Base-by-base conservation (phyloP, 441 rosid species). In the Mallotus japonicus region DNA sequence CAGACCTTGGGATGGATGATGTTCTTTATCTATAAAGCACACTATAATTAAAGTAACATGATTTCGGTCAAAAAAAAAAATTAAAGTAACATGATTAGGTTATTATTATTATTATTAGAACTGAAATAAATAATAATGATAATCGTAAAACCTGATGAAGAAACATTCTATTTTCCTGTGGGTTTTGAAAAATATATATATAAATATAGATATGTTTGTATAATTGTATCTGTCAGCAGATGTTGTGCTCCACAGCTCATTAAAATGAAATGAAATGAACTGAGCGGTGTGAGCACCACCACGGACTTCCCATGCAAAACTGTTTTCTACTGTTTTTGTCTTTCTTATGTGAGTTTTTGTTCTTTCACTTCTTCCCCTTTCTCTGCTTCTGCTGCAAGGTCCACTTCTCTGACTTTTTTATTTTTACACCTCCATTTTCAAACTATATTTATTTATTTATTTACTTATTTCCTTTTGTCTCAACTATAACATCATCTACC, bases 241-340 rank as follows among this genome's bases (percentile, higher is more conserved):
- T 40, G 22, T 24, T 47, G 32, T 72, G 63, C 44, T 14, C 28
- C 51, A 24, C 19, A 58, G 47, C 34, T 16, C 69, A 61, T 72
- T 66, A 47, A 69, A 65, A 73, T 9, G 8, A 28, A 65, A 42
- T 10, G 56, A 69, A 65, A 73, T 9, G 8, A 28, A 65, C 44
- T 10, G 56, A 19, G 66, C 62, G 0, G 40, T 4, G 40, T 1
- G 32, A 1, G 32, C 32, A 28, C 32, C 40, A 37, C 40, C 40
- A 46, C 58, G 65, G 75, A 34, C n/a, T 62, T 44, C 62, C 58
- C 67, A 50, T 47, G 74, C 77, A 73, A 73, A 37, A 73, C 79
- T 76, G 79, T 73, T 76, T 79, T 73, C 72, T 51, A 77, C 82
- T 73, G 80, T 73, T 69, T 72, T 75, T 73, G 81, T 79, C 70